Evolutionary conservation across 352 stramenopile genomes (phyloP).

Genomic region (Phytophthora pistaciae): DNA sequence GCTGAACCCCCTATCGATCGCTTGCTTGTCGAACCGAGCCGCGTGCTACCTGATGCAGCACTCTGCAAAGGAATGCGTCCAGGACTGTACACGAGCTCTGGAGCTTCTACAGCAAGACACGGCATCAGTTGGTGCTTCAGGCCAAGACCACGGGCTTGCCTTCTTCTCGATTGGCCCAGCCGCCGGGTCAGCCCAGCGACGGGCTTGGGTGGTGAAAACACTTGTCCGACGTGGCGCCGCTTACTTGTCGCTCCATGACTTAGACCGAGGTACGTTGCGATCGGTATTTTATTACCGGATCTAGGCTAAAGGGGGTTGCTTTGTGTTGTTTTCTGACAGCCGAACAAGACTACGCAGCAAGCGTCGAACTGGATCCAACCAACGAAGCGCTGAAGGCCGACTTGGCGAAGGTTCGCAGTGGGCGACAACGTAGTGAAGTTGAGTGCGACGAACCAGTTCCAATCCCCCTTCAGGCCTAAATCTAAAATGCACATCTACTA

Average conservation of each 20-base stretch:
- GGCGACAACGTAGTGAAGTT: slow-evolving; percentile 17
- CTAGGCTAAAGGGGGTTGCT: neutral
- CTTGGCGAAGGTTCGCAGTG: slow-evolving; percentile 46
- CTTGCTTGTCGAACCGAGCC: slow-evolving; percentile 81
- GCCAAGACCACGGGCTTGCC: slow-evolving; percentile 37
- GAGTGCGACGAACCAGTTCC: neutral
- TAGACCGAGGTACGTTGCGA: slow-evolving; percentile 46
- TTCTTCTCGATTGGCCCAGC: slow-evolving; percentile 70
- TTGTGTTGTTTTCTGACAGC: slow-evolving; percentile 31
- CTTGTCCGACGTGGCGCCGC: slow-evolving; percentile 73
- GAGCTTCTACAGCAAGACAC: slow-evolving; percentile 61
- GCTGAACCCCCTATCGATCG: slow-evolving; percentile 69
- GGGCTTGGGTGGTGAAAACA: slow-evolving; percentile 81
- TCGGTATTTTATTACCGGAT: neutral
- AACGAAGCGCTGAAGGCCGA: slow-evolving; percentile 64
- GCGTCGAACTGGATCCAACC: slow-evolving; percentile 65
- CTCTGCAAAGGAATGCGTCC: slow-evolving; percentile 56
- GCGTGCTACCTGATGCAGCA: slow-evolving; percentile 69
- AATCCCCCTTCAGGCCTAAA: slow-evolving; percentile 24
- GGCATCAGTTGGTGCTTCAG: neutral
- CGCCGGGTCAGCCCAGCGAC: slow-evolving; percentile 62
- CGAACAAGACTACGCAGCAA: slow-evolving; percentile 62
- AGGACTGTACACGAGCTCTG: slow-evolving; percentile 70
- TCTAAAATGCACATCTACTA: neutral
- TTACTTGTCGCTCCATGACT: slow-evolving; percentile 43